Base-by-base conservation (phyloP, 2,329 filamentous ascomycete genomes). In the Leptographium lundbergii region DNA sequence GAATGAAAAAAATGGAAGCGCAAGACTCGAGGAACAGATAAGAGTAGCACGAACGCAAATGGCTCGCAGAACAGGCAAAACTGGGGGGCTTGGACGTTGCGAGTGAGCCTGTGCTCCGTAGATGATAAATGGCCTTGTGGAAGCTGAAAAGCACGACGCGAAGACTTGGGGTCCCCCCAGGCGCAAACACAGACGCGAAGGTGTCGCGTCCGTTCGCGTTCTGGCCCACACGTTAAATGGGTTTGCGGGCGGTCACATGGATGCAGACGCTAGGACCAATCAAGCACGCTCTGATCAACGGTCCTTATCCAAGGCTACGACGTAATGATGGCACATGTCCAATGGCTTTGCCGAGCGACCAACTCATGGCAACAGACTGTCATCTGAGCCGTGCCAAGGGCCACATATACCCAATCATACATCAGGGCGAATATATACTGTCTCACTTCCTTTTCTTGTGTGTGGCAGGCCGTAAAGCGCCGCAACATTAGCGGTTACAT, bases 201-300 rank as follows among this genome's bases (percentile, higher is more conserved):
- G 4, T 36, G 27, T 54, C 61, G 62, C 62, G 62, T 62, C 53
- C 17, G 13, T 59, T 60, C 62, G 62, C 62, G 61, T 63, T 57
- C 17, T 19, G 57, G n/a, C 50, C 56, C 57, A 54, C 57, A 19
- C 22, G 27, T 54, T 48, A 24, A 42, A 22, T 11, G 45, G 9
- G 19, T 19, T 32, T n/a, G 54, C 39, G 25, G 47, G 29, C n/a
- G 13, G 56, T 54, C 56, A 58, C 56, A 29, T 52, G 56, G 50
- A 14, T 22, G 3, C 6, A 3, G 22, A 54, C 54, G 54, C 39
- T 32, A 56, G 27, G 19, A 6, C 24, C 10, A 32, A 19, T 29
- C 25, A n/a, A 39, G 22, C 6, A 32, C 25, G 19, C 11, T 22
- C 45, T 24, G 34, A 1, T 9, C 24, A 50, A 36, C 50, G n/a